Percentiles rank a stretch among this genome's conserved stretches.
phyloP scores from a whole-genome alignment of 257 asterid species.

The Voacanga thouarsii region DNA sequence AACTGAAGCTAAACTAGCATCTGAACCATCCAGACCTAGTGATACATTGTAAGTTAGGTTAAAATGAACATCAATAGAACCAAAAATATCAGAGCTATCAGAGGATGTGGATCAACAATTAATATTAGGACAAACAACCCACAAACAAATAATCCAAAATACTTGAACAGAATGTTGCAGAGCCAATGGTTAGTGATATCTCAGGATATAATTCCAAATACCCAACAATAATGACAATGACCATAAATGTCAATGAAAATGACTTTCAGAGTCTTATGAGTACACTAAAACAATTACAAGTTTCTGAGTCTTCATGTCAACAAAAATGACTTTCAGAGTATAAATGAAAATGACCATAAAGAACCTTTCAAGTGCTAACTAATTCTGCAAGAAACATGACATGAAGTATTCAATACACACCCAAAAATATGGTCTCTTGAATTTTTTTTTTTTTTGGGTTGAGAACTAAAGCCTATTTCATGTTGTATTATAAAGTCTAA shows the following conservation, averaged over 20 bases:
- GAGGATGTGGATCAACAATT: background rate
- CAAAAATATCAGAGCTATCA: background rate
- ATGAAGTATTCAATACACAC: background rate
- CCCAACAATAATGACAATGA: background rate
- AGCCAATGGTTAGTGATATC: background rate
- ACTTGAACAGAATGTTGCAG: background rate
- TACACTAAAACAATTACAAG: no score
- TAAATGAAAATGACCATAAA: background rate
- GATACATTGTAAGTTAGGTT: slow-evolving; percentile 4
- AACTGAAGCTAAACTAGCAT: slow-evolving; percentile 88
- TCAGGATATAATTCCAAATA: background rate
- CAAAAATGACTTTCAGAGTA: background rate
- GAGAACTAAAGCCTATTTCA: background rate
- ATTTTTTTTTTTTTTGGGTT: background rate
- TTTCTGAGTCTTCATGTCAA: no score
- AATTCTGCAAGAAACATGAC: background rate
- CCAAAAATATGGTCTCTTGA: background rate
- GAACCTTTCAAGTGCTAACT: background rate
- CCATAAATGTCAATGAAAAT: no score
- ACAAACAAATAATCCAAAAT: background rate
- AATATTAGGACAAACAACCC: background rate
- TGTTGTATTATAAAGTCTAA: background rate
- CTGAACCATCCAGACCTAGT: slow-evolving; percentile 77
- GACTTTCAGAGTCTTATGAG: no score
- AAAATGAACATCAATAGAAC: background rate